Evolutionary conservation across 441 rosid genomes (phyloP).

Genomic region (Rhodomyrtus psidioides): DNA sequence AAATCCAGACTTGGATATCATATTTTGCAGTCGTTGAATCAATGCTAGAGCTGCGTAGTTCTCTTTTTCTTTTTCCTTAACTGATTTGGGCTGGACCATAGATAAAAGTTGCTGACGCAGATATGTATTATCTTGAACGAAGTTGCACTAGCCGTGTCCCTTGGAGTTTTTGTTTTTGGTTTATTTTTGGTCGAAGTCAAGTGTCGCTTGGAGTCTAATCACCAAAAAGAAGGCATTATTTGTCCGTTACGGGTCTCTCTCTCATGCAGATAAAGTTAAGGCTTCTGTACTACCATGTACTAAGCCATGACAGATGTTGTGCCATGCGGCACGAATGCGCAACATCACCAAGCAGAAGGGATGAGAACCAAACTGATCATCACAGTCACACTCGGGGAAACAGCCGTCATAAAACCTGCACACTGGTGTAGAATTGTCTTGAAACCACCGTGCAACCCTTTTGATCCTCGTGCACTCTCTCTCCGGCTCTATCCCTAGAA

Average conservation of each 20-base stretch:
- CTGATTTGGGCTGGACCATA: background rate
- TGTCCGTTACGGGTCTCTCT: background rate
- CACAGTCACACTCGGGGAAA: background rate
- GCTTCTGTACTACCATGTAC: background rate
- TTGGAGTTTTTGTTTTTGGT: background rate
- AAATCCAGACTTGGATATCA: background rate
- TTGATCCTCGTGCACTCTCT: background rate
- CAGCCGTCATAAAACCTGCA: background rate
- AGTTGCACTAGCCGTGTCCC: background rate
- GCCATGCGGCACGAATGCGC: conserved; percentile 60
- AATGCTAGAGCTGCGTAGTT: background rate
- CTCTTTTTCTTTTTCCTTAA: background rate
- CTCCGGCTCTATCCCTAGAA: background rate
- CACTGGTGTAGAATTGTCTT: background rate
- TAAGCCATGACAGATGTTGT: conserved; percentile 51
- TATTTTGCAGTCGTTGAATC: background rate
- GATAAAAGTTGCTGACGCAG: background rate
- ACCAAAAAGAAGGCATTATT: background rate
- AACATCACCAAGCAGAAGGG: background rate
- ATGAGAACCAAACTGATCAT: background rate
- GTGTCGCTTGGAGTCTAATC: background rate
- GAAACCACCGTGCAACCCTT: background rate
- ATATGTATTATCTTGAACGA: background rate
- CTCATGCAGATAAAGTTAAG: conserved; percentile 4
- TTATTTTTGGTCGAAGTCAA: too few relatives aligned